Conservation (phyloP, 345 rosid genomes). For the Clausena lansium region DNA sequence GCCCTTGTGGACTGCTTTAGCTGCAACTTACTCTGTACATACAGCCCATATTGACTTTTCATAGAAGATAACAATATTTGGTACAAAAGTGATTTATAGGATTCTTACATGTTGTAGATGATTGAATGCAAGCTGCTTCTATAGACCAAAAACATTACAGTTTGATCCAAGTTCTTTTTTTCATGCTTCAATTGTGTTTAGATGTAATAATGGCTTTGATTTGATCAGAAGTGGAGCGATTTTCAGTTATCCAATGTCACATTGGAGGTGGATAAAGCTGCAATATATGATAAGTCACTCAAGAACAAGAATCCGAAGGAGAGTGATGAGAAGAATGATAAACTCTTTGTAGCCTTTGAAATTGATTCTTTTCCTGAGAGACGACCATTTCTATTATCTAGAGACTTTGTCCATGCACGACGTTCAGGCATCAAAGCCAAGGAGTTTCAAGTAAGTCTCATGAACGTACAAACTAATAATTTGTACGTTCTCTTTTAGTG, state of each 20-base stretch:
- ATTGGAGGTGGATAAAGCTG: conserved; percentile 24
- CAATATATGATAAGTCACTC: conserved; percentile 11
- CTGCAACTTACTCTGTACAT: background rate
- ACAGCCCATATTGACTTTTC: background rate
- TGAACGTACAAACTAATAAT: background rate
- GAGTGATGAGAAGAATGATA: conserved; percentile 12
- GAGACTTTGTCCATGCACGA: conserved; percentile 39
- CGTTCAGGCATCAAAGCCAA: conserved; percentile 20
- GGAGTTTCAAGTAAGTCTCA: conserved; percentile 28
- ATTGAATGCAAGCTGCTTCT: background rate
- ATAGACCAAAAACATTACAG: background rate
- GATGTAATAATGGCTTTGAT: background rate
- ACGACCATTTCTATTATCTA: conserved; percentile 39
- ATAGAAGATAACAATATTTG: background rate
- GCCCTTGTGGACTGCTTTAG: background rate
- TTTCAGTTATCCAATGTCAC: conserved; percentile 20
- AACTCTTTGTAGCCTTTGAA: conserved; percentile 28
- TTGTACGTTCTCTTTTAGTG: background rate
- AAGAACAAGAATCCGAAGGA: background rate
- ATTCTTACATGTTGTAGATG: background rate
- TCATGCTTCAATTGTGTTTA: background rate
- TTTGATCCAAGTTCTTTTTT: background rate
- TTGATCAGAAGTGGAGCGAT: conserved; percentile 38
- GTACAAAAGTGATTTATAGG: background rate
- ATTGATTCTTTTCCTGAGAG: conserved; percentile 18